Conservation (phyloP, 2,329 filamentous ascomycete species). For the Pseudogymnoascus sp. region DNA sequence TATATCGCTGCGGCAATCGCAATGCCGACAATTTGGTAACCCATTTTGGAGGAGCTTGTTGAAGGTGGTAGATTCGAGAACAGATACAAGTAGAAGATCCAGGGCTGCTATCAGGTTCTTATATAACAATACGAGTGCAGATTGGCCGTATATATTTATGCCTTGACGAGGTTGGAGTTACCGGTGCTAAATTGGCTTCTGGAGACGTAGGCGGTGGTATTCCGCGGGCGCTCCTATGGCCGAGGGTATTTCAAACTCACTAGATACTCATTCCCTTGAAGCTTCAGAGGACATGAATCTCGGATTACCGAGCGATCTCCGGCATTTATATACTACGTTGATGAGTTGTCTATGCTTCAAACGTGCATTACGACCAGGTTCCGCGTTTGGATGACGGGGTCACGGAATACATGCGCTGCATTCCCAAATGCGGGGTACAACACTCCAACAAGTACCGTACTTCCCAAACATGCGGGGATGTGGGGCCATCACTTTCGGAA, state of each 20-base stretch:
- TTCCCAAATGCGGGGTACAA: background rate
- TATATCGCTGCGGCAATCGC: conserved; percentile 23
- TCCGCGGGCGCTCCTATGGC: background rate
- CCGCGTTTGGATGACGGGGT: background rate
- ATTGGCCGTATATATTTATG: background rate
- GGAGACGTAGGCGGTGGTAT: background rate
- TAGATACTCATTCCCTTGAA: background rate
- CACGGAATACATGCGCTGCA: background rate
- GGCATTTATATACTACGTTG: background rate
- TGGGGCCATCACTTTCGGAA: background rate
- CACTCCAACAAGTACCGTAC: background rate
- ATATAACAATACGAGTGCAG: background rate
- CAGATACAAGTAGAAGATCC: background rate
- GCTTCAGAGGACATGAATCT: background rate
- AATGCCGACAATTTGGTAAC: conserved; percentile 17
- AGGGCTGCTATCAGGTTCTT: background rate
- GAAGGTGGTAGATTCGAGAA: background rate
- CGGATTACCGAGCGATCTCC: background rate
- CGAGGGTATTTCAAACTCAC: background rate
- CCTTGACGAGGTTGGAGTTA: background rate
- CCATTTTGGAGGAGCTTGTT: conserved; percentile 7
- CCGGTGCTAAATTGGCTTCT: background rate
- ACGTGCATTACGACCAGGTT: background rate
- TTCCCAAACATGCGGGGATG: background rate
- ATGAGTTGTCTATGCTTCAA: background rate